A percentile compares a stretch with the other conserved stretches of the same genome.
Conservation (phyloP, 1,139 yeast species). For the Candida sp. region DNA sequence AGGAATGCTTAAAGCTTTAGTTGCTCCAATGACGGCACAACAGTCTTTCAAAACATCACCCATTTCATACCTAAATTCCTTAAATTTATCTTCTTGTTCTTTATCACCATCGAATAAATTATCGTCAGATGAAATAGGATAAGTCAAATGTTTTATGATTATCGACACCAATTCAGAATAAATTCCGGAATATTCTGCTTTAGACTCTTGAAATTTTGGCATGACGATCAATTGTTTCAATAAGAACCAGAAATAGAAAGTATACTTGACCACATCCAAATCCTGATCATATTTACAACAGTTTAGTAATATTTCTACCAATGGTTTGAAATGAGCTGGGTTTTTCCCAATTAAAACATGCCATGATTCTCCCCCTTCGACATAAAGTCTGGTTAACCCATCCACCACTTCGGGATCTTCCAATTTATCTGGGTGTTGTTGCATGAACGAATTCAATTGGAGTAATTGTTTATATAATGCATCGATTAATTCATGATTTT, state of each 20-base stretch:
- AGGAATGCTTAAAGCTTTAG: constrained; percentile 62
- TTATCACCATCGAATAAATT: constrained; percentile 55
- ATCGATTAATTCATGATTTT: constrained; percentile 56
- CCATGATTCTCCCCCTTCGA: constrained; percentile 97
- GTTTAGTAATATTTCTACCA: constrained; percentile 72
- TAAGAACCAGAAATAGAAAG: constrained; percentile 90
- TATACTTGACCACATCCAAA: constrained; percentile 83
- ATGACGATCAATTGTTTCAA: constrained; percentile 69
- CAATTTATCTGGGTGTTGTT: constrained; percentile 23
- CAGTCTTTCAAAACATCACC: constrained; percentile 96
- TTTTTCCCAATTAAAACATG: constrained; percentile 77
- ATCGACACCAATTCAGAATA: constrained; percentile 65
- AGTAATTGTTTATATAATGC: constrained; percentile 69
- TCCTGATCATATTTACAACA: constrained; percentile 67
- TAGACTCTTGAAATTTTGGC: constrained; percentile 62
- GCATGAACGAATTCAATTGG: constrained; percentile 51
- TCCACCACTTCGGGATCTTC: constrained; percentile 74
- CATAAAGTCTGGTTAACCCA: constrained; percentile 72
- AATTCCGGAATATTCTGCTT: constrained; percentile 52
- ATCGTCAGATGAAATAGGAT: constrained; percentile 53
- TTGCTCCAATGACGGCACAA: constrained; percentile 83
- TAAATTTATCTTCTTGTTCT: constrained; percentile 90
- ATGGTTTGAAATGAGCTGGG: constrained; percentile 67
- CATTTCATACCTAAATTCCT: constrained; percentile 92
- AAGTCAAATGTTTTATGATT: constrained; percentile 69